Base-by-base conservation (phyloP, 2,329 filamentous ascomycete species). In the Penicillium sp. region DNA sequence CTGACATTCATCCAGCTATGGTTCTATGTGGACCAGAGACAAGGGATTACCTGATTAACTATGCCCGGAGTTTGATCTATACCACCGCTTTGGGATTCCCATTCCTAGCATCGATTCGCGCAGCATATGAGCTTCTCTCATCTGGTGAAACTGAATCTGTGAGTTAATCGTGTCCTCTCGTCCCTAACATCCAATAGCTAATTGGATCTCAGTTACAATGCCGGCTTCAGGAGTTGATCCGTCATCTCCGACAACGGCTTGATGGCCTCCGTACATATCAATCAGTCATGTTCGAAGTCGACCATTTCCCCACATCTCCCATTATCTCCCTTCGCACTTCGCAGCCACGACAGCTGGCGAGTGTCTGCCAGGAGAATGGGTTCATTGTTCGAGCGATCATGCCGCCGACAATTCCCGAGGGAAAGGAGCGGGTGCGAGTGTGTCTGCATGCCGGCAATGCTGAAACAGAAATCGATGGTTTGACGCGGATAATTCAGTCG, bases 1-100 rank as follows among this genome's bases (percentile, higher is more conserved):
- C 48, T 50, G 30, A 59, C 26, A 4, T 11, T 3, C 38, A 8
- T 43, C 6, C 28, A 86, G 84, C 83, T 2, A 78, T 86, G 19
- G 75, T 90, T 1, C 76, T 91, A 0, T 89, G 86, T 66, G 84
- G 84, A 1, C 69, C 79, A 0, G 72, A 80, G 0, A 82, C 84
- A 0, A 77, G 86, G 25, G 73, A 82, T 1, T 90, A 90, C 59
- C 77, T 91, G 49, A 82, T 90, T 70, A 91, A 91, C 66, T 91
- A 91, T 65, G 87, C 88, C 0, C 82, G 88, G n/a, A 85, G 82
- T 1, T 73, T 91, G 40, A 90, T 91, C 52, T 91, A 90, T 69
- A 90, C 88, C 0, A 90, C 88, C 0, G 86, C 87, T 30, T 80
- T 89, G 73, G 80, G 84, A 0, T 84, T 84, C 38, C 82, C 86